Evolutionary conservation across 2,329 filamentous ascomycete genomes (phyloP).

Genomic region (Cladosporium oxysporum): DNA sequence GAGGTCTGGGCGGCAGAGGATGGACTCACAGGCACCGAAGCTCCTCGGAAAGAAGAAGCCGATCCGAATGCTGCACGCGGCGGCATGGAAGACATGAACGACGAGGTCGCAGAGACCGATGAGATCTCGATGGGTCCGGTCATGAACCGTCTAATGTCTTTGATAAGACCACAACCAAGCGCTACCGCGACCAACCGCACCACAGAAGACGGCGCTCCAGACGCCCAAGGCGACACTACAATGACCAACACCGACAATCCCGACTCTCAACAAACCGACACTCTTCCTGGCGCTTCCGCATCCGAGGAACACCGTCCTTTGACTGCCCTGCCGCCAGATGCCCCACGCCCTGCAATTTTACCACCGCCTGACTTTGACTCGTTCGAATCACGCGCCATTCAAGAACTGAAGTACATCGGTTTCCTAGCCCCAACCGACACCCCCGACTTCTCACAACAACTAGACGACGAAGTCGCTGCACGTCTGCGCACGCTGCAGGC

Average conservation of each 20-base stretch:
- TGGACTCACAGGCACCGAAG: constrained; percentile 72
- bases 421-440: constrained; percentile 66
- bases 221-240: constrained; percentile 47
- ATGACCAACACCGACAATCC: constrained; percentile 47
- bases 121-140: constrained; percentile 85
- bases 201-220: constrained; percentile 49
- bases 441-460: constrained; percentile 84
- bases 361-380: constrained; percentile 76
- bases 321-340: constrained; percentile 64
- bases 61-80: constrained; percentile 82
- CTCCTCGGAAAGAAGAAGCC: constrained; percentile 63
- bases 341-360: constrained; percentile 29
- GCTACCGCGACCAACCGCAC: constrained; percentile 50
- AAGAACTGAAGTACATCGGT: constrained; percentile 87
- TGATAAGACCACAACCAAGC: constrained; percentile 70
- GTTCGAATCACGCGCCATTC: constrained; percentile 86
- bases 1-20: constrained; percentile 96
- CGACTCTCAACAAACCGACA: constrained; percentile 35
- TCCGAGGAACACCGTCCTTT: constrained; percentile 55
- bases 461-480: constrained; percentile 90
- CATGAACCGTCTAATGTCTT: constrained; percentile 76
- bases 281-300: constrained; percentile 37
- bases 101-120: constrained; percentile 84
- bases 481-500: constrained; percentile 82
- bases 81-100: constrained; percentile 80